Evolutionary conservation across 768 basidiomycete species (phyloP), one percentile per base, ranked within the genome.

Genomic region (Lenzites betulinus): DNA sequence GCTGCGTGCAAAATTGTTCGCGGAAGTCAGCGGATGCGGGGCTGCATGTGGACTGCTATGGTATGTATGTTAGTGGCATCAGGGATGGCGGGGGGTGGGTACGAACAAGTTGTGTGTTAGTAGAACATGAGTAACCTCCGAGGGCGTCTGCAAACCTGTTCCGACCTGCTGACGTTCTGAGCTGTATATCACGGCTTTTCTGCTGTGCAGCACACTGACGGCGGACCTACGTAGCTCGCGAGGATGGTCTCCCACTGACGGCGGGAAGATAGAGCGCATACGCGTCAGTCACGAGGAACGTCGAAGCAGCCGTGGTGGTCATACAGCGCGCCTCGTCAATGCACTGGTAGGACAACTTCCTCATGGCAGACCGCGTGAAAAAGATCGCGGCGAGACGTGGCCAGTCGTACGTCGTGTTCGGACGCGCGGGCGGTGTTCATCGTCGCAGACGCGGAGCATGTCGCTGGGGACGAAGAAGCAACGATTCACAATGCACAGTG

Each of bases 331-430:
- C 62, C n/a, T n/a, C n/a, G n/a, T n/a, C n/a, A n/a, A n/a, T n/a
- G n/a, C n/a, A n/a, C n/a, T n/a, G n/a, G n/a, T n/a, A n/a, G n/a
- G n/a, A n/a, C n/a, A n/a, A n/a, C n/a, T n/a, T n/a, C n/a, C n/a
- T n/a, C n/a, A n/a, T n/a, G n/a, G n/a, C n/a, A n/a, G n/a, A n/a
- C n/a, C n/a, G n/a, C n/a, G n/a, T n/a, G n/a, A n/a, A n/a, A n/a
- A n/a, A n/a, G n/a, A 16, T 49, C 79, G 3, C 83, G 84, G 1
- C 83, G 68, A 43, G 75, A 73, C 4, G 81, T 79, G 12, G 84
- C n/a, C n/a, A n/a, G n/a, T n/a, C n/a, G n/a, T n/a, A n/a, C n/a
- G n/a, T n/a, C n/a, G n/a, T n/a, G n/a, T n/a, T n/a, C n/a, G n/a
- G n/a, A n/a, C n/a, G n/a, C n/a, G n/a, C n/a, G n/a, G n/a, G n/a